Percentiles rank a stretch among this genome's conserved stretches.
phyloP scores from a whole-genome alignment of 2,329 filamentous ascomycete genomes.

The Emmonsiellopsis sp. region DNA sequence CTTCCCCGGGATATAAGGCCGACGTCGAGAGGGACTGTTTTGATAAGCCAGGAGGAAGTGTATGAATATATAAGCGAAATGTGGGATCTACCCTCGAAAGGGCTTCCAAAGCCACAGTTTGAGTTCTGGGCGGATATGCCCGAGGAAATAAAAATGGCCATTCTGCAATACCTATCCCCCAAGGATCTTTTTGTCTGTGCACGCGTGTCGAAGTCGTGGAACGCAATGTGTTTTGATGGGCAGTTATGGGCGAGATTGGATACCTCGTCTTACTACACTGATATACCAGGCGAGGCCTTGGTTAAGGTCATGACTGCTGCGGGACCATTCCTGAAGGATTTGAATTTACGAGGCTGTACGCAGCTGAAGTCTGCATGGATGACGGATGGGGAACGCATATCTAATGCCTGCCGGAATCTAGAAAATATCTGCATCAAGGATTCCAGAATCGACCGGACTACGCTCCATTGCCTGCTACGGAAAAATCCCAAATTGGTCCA shows the following conservation, averaged over 20 bases:
- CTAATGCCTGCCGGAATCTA: conserved; percentile 78
- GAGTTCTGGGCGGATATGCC: conserved; percentile 77
- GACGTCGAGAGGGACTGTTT: conserved; percentile 21
- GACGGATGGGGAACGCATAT: conserved; percentile 56
- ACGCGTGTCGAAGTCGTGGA: conserved; percentile 65
- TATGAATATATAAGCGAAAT: conserved; percentile 15
- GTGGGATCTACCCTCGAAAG: neutral
- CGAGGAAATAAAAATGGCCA: conserved; percentile 66
- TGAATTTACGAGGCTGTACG: conserved; percentile 85
- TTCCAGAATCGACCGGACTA: conserved; percentile 70
- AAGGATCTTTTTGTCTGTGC: conserved; percentile 74
- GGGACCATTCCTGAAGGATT: conserved; percentile 79
- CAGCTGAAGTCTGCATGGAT: conserved; percentile 77
- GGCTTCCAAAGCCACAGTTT: conserved; percentile 18
- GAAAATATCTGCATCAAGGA: conserved; percentile 83
- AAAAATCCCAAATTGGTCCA: conserved; percentile 70
- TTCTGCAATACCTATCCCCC: conserved; percentile 66
- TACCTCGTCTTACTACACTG: conserved; percentile 73
- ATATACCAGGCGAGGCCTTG: conserved; percentile 75
- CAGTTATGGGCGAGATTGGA: conserved; percentile 86
- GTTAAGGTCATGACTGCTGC: conserved; percentile 76
- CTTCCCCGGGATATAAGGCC: conserved; percentile 56
- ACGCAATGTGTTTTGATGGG: conserved; percentile 82
- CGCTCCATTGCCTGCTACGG: conserved; percentile 68
- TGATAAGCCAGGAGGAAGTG: conserved; percentile 13